These are phyloP conservation scores for Spizellomyces sp. DNA, from an alignment of 192 early-diverging fungal genomes.

Conservation along the genomic window DNA sequence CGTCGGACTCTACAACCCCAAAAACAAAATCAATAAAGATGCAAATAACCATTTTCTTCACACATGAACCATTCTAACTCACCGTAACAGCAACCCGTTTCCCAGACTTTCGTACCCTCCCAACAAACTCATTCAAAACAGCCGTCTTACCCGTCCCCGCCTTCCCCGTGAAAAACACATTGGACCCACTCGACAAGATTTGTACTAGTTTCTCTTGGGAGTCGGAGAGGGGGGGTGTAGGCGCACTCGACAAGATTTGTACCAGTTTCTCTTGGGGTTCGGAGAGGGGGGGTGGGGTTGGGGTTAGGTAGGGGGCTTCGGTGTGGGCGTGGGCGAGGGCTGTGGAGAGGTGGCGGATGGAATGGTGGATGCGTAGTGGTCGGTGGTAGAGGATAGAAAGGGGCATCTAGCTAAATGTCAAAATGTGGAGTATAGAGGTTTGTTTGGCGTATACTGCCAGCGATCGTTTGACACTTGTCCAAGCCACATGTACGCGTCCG, in stretches of 20 bases:
- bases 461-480: too few species aligned
- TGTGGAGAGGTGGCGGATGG: too few species aligned
- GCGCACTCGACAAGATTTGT: constrained; percentile 25
- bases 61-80: not conserved
- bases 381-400: too few species aligned
- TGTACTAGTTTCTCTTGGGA: constrained; percentile 37
- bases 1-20: constrained; percentile 43
- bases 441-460: too few species aligned
- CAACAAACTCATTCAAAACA: constrained; percentile 41
- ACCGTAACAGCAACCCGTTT: constrained; percentile 42
- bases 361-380: too few species aligned
- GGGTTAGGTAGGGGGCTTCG: too few species aligned
- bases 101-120: not conserved
- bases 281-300: constrained; percentile 18
- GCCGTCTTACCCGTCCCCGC: constrained; percentile 54
- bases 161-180: constrained; percentile 53
- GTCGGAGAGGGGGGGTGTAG: constrained; percentile 7
- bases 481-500: too few species aligned
- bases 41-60: too few species aligned
- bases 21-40: constrained; percentile 8
- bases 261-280: constrained; percentile 35
- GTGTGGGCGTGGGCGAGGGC: too few species aligned
- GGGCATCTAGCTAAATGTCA: too few species aligned
- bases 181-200: constrained; percentile 27
- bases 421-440: too few species aligned